Conservation (phyloP, 495 filamentous ascomycete genomes). For the Alectoria sarmentosa region DNA sequence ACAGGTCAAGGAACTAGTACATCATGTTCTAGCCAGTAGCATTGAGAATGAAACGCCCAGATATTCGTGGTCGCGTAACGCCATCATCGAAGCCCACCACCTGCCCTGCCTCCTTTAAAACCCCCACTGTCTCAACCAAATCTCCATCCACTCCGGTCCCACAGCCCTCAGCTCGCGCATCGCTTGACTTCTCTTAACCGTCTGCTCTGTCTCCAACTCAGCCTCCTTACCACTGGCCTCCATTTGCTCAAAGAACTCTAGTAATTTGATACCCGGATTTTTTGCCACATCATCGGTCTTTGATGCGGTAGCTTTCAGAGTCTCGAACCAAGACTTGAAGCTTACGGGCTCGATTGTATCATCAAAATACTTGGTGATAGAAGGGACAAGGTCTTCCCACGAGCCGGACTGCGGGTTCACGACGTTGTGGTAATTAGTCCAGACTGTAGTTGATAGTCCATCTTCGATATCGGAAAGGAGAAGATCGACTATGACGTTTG, state of each 20-base stretch:
- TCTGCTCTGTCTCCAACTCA: constrained; percentile 20
- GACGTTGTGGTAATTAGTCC: constrained; percentile 2
- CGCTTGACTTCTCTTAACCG: constrained; percentile 22
- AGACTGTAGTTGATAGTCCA: not conserved
- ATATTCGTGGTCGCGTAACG: too few species aligned
- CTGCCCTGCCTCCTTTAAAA: not conserved
- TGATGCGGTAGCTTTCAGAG: constrained; percentile 14
- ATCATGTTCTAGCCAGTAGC: too few species aligned
- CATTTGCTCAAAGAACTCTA: constrained; percentile 22
- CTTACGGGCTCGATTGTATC: not conserved
- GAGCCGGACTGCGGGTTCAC: constrained; percentile 5
- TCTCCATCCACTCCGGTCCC: constrained; percentile 24
- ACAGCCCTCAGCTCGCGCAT: constrained; percentile 24
- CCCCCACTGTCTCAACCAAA: constrained; percentile 20
- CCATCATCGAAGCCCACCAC: too few species aligned
- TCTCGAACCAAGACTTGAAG: constrained; percentile 22
- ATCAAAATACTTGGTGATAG: constrained; percentile 5
- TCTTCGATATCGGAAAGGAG: not conserved
- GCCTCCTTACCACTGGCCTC: not conserved
- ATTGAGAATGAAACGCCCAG: too few species aligned
- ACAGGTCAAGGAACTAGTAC: too few species aligned
- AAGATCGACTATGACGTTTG: constrained; percentile 8
- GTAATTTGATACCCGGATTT: constrained; percentile 28
- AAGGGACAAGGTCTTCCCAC: constrained; percentile 6
- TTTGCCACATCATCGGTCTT: constrained; percentile 19